A percentile compares a stretch with the other conserved stretches of the same genome.
Evolutionary conservation across 495 filamentous ascomycete species (phyloP).

Genomic region (Durotheca rogersii): DNA sequence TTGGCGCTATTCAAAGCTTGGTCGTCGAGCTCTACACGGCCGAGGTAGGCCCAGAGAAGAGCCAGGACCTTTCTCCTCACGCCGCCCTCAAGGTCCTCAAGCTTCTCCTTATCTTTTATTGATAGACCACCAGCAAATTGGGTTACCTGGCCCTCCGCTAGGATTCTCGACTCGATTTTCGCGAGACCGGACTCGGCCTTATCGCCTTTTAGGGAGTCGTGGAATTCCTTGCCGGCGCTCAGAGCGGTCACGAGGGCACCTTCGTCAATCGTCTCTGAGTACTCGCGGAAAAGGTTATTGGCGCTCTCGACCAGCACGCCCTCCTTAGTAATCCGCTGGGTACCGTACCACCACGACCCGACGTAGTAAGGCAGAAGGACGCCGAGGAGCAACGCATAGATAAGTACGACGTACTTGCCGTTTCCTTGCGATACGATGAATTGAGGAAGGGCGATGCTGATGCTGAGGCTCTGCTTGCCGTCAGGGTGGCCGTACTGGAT

Average conservation of each 20-base stretch:
- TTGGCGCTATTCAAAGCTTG: constrained; percentile 68
- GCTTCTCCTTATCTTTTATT: constrained; percentile 67
- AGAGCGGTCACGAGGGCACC: constrained; percentile 77
- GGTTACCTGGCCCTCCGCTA: constrained; percentile 55
- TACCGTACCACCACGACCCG: constrained; percentile 98
- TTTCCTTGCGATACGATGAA: constrained; percentile 91
- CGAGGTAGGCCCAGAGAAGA: constrained; percentile 92
- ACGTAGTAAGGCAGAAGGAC: constrained; percentile 91
- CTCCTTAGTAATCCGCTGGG: constrained; percentile 86
- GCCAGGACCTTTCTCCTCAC: constrained; percentile 81
- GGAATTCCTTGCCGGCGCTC: constrained; percentile 80
- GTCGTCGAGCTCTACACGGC: constrained; percentile 76
- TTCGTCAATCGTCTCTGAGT: constrained; percentile 76
- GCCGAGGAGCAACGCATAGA: constrained; percentile 84
- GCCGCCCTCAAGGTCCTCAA: constrained; percentile 67
- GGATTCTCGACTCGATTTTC: constrained; percentile 77
- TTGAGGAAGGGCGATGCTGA: constrained; percentile 93
- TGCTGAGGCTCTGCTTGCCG: constrained; percentile 96
- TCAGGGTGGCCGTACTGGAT: constrained; percentile 94
- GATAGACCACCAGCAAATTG: constrained; percentile 58
- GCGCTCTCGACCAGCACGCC: constrained; percentile 87
- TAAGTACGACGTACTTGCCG: constrained; percentile 89
- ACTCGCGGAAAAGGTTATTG: constrained; percentile 89
- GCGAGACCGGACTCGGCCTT: constrained; percentile 71
- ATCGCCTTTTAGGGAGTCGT: constrained; percentile 63